Evolutionary conservation across 495 filamentous ascomycete genomes (phyloP), one percentile per base, ranked within the genome.

Genomic region (Diplogelasinospora grovesii): DNA sequence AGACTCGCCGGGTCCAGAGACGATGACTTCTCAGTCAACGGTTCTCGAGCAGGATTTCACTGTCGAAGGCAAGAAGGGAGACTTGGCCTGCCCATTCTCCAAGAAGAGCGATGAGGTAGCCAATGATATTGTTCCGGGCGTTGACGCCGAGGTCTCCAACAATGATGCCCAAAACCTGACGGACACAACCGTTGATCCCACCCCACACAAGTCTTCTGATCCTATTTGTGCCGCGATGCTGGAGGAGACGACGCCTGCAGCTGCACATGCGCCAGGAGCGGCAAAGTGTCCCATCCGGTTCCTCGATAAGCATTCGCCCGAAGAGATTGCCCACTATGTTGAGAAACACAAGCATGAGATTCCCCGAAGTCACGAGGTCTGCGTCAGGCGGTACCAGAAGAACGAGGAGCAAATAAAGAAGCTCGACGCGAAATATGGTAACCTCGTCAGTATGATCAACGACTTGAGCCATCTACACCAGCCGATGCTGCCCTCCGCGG

Each of bases 281-380:
- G 70, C 78, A 22, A 80, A 82, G 53, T 95, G 89, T 60, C 89
- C 89, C 1, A 95, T 95, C 46, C 82, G 89, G 23, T 93, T 81
- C 57, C 64, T 95, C 46, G 81, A 94, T 53, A 81, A 93, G 57
- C 86, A 93, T 56, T 85, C 85, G 1, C 87, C 89, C 1, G 86
- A 93, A 67, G 89, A 95, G 59, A 79, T 95, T 33, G 89, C 88
- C 11, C 70, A 79, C 45, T 95, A 94, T 53, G 82, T 95, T 39
- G 85, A 94, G 57, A 82, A 77, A 16, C 89, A 95, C 65, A 95
- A 94, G 57, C 88, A 95, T 52, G 85, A 94, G 49, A 77, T 95
- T 20, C 89, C 89, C 3, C 72, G 89, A 43, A 92, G 86, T 50
- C 89, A 95, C 61, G 86, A 89, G 45, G 78, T 95, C 14, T 95